Evolutionary conservation across 805 yeast genomes (phyloP), one percentile per base, ranked within the genome.

Genomic region (Candida sithepensis): DNA sequence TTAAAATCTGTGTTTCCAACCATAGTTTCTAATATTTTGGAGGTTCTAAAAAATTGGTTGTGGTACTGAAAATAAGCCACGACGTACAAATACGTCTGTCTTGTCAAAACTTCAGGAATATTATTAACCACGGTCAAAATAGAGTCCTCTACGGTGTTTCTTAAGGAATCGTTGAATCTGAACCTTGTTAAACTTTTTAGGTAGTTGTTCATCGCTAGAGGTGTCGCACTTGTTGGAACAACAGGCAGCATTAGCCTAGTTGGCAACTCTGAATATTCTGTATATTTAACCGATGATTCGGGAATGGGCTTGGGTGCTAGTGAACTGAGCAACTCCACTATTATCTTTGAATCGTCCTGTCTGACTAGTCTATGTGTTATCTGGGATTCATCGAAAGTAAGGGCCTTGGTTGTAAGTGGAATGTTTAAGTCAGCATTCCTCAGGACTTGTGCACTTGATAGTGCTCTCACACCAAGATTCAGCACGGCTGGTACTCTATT

Each of bases 11-110:
- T 50, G 14, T 48, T 41, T 6, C 45, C 40, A 9, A 36, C 40
- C 68, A 64, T 64, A 12, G 45, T 44, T 10, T 56, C 50, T 13
- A 61, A 37, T 8, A 55, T 50, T 28, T 57, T 41, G 22, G 48
- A 53, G 4, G 51, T 55, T 8, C 41, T 45, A 13, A n/a, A 38
- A 21, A 56, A 55, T 30, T 59, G 54, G 7, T 49, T 34, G 12
- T 49, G 32, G 43, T 53, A 55, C 46, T 62, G 64, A 37, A 52
- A 51, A 39, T 47, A 45, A 14, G 49, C 48, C 5, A 37, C 39
- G 2, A 48, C 52, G 42, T 24, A 53, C 46, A 43, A 50, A 42
- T 51, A 61, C 3, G 58, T 48, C 28, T 57, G 41, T 36, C 60
- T 63, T 14, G 53, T 44, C 2, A 63, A 19, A 42, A 47, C 5